Conservation (phyloP, 495 filamentous ascomycete species). For the Neurospora pannonica region DNA sequence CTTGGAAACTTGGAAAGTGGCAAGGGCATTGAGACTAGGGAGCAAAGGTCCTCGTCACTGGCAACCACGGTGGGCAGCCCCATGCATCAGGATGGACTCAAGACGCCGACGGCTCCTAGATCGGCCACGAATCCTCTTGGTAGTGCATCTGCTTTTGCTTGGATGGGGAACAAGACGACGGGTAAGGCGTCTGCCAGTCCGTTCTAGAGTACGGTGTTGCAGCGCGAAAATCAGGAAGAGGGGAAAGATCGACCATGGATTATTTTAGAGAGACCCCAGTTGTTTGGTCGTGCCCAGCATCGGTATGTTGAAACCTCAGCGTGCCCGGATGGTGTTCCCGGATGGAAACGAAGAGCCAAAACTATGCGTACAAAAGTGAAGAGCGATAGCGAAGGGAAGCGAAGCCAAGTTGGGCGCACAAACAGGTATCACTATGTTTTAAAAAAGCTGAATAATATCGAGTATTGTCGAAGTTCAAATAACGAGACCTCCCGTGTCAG, state of each 20-base stretch:
- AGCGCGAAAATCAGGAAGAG: neutral
- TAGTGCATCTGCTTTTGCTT: slow-evolving; percentile 91
- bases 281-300: neutral
- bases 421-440: neutral
- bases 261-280: neutral
- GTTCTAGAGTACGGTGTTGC: neutral
- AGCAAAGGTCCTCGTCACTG: slow-evolving; percentile 16
- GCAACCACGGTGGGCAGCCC: slow-evolving; percentile 1
- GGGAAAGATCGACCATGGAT: neutral
- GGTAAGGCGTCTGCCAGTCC: neutral
- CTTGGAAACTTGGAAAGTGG: slow-evolving; percentile 3
- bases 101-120: slow-evolving; percentile 26
- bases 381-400: neutral
- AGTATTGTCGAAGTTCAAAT: neutral
- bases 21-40: slow-evolving; percentile 6
- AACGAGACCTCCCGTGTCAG: neutral
- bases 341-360: neutral
- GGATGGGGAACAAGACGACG: slow-evolving; percentile 41
- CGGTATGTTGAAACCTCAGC: neutral
- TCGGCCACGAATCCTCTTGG: slow-evolving; percentile 70
- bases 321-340: neutral
- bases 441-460: neutral
- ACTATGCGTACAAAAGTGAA: neutral
- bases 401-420: neutral
- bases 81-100: slow-evolving; percentile 17